These are phyloP conservation scores for Picea sitchensis DNA, from an alignment of 75 land plant genomes.

Conservation along the genomic window DNA sequence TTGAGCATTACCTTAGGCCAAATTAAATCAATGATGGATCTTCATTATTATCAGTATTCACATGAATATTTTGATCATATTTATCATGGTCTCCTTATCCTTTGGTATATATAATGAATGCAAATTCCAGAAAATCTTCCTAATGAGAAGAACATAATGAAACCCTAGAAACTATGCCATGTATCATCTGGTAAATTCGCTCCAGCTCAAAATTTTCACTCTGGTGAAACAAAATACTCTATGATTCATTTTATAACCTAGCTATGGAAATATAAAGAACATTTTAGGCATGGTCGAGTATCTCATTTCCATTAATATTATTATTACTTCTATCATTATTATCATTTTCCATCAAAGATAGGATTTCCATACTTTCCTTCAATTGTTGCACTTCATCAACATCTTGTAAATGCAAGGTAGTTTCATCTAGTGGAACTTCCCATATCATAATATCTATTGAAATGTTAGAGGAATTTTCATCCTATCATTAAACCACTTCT, in stretches of 20 bases:
- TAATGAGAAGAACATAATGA: neutral
- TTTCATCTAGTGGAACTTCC: conserved; percentile 8
- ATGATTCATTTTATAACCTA: conserved; percentile 84
- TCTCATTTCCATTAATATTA: too few relatives aligned
- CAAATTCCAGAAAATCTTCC: neutral
- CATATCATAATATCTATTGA: conserved; percentile 6
- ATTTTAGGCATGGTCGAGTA: conserved; percentile 30
- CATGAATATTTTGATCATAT: too few relatives aligned
- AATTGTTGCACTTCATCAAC: conserved; percentile 18
- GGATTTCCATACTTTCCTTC: neutral
- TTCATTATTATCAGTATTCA: neutral
- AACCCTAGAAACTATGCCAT: neutral
- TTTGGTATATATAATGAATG: neutral
- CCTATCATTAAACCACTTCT: neutral
- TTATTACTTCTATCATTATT: neutral
- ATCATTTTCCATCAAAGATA: neutral
- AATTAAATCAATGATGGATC: conserved; percentile 21
- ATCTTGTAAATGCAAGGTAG: conserved; percentile 6
- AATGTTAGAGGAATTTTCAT: neutral
- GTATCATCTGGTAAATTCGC: conserved; percentile 2
- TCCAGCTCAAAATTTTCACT: conserved; percentile 13
- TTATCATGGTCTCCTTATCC: neutral
- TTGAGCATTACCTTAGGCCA: conserved; percentile 33
- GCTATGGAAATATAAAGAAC: conserved; percentile 65
- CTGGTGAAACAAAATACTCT: conserved; percentile 42